A percentile compares a stretch with the other conserved stretches of the same genome.
Conservation (phyloP, 2,329 filamentous ascomycete species). For the Fusarium guadeloupense region DNA sequence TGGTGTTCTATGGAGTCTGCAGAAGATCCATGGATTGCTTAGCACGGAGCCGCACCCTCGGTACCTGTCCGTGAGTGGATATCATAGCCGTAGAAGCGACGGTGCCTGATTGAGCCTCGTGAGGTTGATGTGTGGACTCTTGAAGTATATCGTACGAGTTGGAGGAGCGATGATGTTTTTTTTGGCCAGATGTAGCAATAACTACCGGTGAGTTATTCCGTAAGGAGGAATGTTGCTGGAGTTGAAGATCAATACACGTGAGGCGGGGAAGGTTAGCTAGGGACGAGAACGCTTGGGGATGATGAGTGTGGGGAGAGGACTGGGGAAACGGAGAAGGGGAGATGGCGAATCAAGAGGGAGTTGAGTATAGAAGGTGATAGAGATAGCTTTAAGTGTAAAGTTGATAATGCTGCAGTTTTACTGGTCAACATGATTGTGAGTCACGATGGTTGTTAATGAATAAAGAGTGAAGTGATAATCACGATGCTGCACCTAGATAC, state of each 20-base stretch:
- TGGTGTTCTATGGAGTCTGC: constrained; percentile 5
- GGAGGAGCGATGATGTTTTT: background rate
- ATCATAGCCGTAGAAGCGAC: background rate
- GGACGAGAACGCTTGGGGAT: constrained; percentile 3
- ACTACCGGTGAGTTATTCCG: background rate
- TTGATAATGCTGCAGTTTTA: too few species aligned
- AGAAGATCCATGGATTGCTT: constrained; percentile 19
- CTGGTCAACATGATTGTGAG: too few species aligned
- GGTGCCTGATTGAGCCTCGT: constrained; percentile 10
- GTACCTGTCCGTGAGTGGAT: constrained; percentile 37
- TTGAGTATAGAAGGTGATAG: background rate
- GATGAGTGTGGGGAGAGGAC: constrained; percentile 15
- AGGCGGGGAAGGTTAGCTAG: constrained; percentile 34
- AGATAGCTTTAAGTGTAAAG: too few species aligned
- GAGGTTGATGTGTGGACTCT: background rate
- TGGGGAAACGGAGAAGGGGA: constrained; percentile 21
- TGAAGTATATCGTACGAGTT: background rate
- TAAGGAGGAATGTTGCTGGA: constrained; percentile 1
- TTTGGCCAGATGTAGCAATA: constrained; percentile 18
- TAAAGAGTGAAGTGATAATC: too few species aligned
- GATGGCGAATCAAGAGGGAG: constrained; percentile 1
- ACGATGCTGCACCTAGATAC: background rate
- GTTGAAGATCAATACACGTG: constrained; percentile 14
- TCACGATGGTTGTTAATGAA: too few species aligned
- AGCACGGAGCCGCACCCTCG: constrained; percentile 39